Conservation (phyloP, 2,329 filamentous ascomycete species). For the Chaetomiaceae sp. region DNA sequence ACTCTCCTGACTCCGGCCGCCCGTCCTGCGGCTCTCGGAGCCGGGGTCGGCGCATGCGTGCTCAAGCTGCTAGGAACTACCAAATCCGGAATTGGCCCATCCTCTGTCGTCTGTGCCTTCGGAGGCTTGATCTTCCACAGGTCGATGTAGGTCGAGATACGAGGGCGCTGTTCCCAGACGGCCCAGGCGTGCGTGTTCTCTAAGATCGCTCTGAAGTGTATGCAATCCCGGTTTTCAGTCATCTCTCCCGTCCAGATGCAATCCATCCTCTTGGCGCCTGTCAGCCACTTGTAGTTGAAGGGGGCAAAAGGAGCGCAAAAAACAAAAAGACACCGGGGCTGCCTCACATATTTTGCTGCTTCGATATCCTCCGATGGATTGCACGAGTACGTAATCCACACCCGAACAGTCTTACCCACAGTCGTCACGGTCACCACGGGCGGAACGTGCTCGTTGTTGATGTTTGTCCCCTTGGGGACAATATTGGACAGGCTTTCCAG, state of each 20-base stretch:
- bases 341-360: not conserved
- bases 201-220: not conserved
- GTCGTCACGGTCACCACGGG: slow-evolving; percentile 7
- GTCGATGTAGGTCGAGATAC: slow-evolving; percentile 6
- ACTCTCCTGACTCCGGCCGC: too few relatives aligned
- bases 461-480: not conserved
- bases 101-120: too few relatives aligned
- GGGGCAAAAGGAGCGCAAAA: not conserved
- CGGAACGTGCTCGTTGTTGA: not conserved
- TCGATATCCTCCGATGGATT: not conserved
- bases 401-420: not conserved
- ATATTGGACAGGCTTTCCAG: not conserved
- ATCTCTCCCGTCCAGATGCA: slow-evolving; percentile 11
- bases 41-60: too few relatives aligned
- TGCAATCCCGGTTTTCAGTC: not conserved
- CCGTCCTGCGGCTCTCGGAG: too few relatives aligned
- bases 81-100: too few relatives aligned
- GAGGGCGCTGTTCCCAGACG: slow-evolving; percentile 1
- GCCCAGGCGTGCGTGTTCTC: slow-evolving; percentile 4
- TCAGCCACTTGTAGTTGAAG: not conserved
- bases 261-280: not conserved
- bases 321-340: too few relatives aligned
- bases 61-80: too few relatives aligned
- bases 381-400: slow-evolving; percentile 1
- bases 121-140: slow-evolving; percentile 2